Base-by-base conservation (phyloP, 2,329 filamentous ascomycete genomes). In the Ophiostoma populinum region DNA sequence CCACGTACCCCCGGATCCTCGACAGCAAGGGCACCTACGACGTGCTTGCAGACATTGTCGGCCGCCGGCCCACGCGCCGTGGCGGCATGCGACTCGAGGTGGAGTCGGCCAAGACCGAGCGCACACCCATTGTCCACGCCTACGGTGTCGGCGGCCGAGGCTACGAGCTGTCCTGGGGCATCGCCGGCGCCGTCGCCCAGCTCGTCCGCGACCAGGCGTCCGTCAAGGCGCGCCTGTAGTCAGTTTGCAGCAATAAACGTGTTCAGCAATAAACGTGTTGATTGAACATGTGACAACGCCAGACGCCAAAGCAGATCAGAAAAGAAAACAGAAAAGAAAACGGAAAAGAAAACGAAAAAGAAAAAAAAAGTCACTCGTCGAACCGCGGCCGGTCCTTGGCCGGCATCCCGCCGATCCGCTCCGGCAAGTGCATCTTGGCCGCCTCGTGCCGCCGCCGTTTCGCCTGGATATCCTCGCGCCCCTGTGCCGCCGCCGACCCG, bases 101-200 rank as follows among this genome's bases (percentile, higher is more conserved):
- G n/a, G 67, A 72, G 46, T 47, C 48, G 7, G 35, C 8, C 20
- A 13, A 4, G 24, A 25, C 19, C 6, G 20, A 24, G 19, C 29
- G 18, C 18, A 16, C 22, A 3, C 45, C 40, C 17, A 46, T 65
- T 20, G 54, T 72, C 4, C 67, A 73, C 49, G 67, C 65, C 0
- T 75, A 75, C 46, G 70, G 70, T 1, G 59, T 67, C 15, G 70
- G 67, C 4, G 70, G 70, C 4, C 56, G 70, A n/a, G 70, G 70
- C 0, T 74, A 62, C 43, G 70, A 75, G 50, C 43, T 74, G 7
- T 71, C 67, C 12, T 70, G 68, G 65, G 70, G 70, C 0, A 58
- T 74, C 6, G 70, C 68, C 0, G 57, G 58, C 31, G 62, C 62
- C 34, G 63, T 69, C 8, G 49, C 53, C 3, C 45, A 47, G 15